Percentiles rank a stretch among this genome's conserved stretches.
Conservation (phyloP, 2,329 filamentous ascomycete species). For the Graphilbum sp. region DNA sequence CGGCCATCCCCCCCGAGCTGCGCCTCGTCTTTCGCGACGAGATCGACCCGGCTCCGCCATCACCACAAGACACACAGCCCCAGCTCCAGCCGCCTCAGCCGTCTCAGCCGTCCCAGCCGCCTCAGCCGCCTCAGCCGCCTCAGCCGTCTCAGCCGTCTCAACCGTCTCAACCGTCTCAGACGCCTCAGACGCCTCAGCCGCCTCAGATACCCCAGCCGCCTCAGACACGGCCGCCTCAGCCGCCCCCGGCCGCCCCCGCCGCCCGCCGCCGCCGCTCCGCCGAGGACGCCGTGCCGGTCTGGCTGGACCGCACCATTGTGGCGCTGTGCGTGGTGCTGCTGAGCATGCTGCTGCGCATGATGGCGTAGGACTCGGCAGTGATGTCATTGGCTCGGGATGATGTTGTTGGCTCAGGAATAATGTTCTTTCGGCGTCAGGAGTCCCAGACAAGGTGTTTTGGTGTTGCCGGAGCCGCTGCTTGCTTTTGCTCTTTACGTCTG, state of each 20-base stretch:
- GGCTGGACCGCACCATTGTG: constrained; percentile 70
- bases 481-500: no score
- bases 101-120: not conserved
- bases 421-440: no score
- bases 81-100: not conserved
- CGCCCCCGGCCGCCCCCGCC: not conserved
- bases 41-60: constrained; percentile 27
- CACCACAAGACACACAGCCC: constrained; percentile 4
- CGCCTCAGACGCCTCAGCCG: not conserved
- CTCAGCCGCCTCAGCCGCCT: not conserved
- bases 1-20: constrained; percentile 32
- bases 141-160: no score
- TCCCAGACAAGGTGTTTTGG: no score
- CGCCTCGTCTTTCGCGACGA: constrained; percentile 61
- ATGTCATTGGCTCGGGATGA: no score
- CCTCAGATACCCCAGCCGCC: constrained; percentile 10
- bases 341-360: constrained; percentile 45
- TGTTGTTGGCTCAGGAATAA: not conserved
- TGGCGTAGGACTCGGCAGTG: not conserved
- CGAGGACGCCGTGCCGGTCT: constrained; percentile 42
- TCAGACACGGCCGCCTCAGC: constrained; percentile 7
- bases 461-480: no score
- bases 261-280: not conserved
- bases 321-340: constrained; percentile 53
- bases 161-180: no score